These are phyloP conservation scores for Chrysoporthe puriensis DNA, from an alignment of 2,329 filamentous ascomycete genomes.

Conservation along the genomic window DNA sequence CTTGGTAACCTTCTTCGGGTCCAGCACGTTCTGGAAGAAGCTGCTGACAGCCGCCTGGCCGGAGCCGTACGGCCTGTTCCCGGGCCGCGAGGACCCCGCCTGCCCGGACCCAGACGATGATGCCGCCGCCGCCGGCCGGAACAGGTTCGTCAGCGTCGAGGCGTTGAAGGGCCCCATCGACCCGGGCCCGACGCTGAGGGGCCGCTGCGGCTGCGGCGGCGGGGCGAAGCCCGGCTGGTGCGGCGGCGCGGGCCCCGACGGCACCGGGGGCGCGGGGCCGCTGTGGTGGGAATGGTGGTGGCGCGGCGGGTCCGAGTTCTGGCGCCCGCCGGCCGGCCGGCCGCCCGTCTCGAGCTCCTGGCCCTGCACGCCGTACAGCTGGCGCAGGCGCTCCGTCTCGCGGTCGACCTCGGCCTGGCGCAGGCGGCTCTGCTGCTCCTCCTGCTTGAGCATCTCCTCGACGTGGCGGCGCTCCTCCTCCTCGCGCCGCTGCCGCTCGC, in stretches of 20 bases:
- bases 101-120: slow-evolving; percentile 30
- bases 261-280: background rate
- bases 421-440: slow-evolving; percentile 62
- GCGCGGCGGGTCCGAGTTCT: slow-evolving; percentile 20
- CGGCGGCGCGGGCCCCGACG: slow-evolving; percentile 27
- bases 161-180: slow-evolving; percentile 30
- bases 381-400: slow-evolving; percentile 81
- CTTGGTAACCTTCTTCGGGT: slow-evolving; percentile 38
- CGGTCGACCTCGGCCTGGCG: slow-evolving; percentile 67
- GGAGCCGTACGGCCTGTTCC: slow-evolving; percentile 30
- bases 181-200: slow-evolving; percentile 51
- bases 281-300: slow-evolving; percentile 23
- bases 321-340: slow-evolving; percentile 29
- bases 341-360: slow-evolving; percentile 41
- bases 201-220: slow-evolving; percentile 39
- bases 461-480: slow-evolving; percentile 60
- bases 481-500: slow-evolving; percentile 60
- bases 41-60: slow-evolving; percentile 32
- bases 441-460: slow-evolving; percentile 67
- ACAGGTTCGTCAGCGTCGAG: slow-evolving; percentile 36
- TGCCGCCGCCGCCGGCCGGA: slow-evolving; percentile 30
- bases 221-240: slow-evolving; percentile 28
- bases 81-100: slow-evolving; percentile 29
- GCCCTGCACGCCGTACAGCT: slow-evolving; percentile 65
- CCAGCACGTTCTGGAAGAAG: slow-evolving; percentile 33